These are phyloP conservation scores for Jatropha curcas DNA, from an alignment of 345 rosid genomes.

Conservation along the genomic window DNA sequence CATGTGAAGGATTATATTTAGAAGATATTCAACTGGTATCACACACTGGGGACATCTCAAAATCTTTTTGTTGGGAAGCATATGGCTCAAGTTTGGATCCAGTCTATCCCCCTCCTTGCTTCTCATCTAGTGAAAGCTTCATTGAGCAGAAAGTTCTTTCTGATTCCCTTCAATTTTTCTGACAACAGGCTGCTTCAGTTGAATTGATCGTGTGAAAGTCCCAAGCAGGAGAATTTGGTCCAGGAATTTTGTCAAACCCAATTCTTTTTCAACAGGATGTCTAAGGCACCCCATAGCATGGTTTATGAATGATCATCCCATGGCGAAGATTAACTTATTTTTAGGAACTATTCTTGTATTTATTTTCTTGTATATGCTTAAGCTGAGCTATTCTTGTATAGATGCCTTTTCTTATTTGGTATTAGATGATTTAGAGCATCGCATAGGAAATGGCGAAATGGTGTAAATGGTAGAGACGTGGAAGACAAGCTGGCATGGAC, in stretches of 20 bases:
- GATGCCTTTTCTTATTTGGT: background rate
- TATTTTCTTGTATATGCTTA: too few relatives aligned
- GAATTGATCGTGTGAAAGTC: background rate
- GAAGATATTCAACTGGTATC: slow-evolving; percentile 64
- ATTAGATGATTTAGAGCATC: background rate
- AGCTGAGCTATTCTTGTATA: too few relatives aligned
- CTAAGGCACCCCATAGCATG: background rate
- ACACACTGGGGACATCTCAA: slow-evolving; percentile 31
- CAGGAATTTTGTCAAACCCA: background rate
- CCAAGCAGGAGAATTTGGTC: background rate
- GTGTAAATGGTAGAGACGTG: background rate
- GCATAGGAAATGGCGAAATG: background rate
- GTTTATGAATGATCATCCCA: background rate
- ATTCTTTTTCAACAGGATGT: background rate
- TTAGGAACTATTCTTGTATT: too few relatives aligned
- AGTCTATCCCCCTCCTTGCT: slow-evolving; percentile 65
- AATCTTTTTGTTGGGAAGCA: slow-evolving; percentile 82
- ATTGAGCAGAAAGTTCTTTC: slow-evolving; percentile 45
- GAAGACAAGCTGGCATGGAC: too few relatives aligned
- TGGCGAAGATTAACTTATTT: background rate
- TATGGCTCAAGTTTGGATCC: slow-evolving; percentile 58
- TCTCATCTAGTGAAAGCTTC: slow-evolving; percentile 35
- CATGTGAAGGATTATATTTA: slow-evolving; percentile 59
- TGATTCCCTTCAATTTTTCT: slow-evolving; percentile 30
- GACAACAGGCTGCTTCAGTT: slow-evolving; percentile 17